Evolutionary conservation across 441 rosid genomes (phyloP), one percentile per base, ranked within the genome.

Genomic region (Jatropha podagrica): DNA sequence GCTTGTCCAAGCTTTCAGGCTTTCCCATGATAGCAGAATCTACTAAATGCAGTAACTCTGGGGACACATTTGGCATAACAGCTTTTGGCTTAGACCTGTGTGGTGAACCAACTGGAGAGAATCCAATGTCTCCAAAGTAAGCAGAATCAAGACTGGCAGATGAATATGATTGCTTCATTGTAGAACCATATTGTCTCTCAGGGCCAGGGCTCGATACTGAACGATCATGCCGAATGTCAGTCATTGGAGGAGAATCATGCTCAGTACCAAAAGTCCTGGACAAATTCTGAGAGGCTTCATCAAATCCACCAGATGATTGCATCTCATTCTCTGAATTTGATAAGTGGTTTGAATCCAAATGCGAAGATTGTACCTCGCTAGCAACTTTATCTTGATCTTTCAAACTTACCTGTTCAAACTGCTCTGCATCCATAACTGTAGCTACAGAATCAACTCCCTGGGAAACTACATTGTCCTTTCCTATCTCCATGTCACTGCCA

Each of bases 11-110:
- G 88, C 94, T 90, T 84, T 94, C 96, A 73, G 94, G 91, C 84
- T 94, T 94, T 55, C 99, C 99, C 99, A 94, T 96, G 78, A 96
- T 96, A 74, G 96, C 98, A 74, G 99, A 96, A 90, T 96, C 99
- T 80, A 96, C 97, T 76, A 96, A 85, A 84, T 96, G 99, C 84
- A 96, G 88, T 77, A 96, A 84, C 86, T 96, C 99, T 7, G 99
- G 99, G 78, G 99, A 92, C 65, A 96, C 99, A 81, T 92, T 92
- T 66, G 99, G 98, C 91, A 89, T 82, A 13, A 82, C 85, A 75
- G 91, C 86, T 84, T 91, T 96, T 69, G 89, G 88, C 84, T 87
- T 92, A 51, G 85, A 74, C 75, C 77, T 89, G 72, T 81, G 91
- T 9, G 97, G 97, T 44, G 97, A 91, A 79, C 86, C 89, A 71